phyloP scores from a whole-genome alignment of 495 filamentous ascomycete genomes.

The Aspergillus carlsbadensis region DNA sequence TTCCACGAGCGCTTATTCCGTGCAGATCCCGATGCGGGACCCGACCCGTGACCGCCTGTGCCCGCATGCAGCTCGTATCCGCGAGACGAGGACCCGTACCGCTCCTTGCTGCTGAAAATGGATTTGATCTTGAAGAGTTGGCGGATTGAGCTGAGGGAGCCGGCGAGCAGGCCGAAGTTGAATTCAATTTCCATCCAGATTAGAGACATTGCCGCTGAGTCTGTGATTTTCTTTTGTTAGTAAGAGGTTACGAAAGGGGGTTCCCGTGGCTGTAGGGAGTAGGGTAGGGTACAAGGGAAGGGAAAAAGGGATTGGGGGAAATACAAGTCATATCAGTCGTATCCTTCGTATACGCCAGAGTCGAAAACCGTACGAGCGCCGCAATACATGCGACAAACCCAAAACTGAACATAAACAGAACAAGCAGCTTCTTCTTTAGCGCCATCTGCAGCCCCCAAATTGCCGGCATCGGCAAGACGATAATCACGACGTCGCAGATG shows the following conservation, averaged over 20 bases:
- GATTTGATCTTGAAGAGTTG: constrained; percentile 3
- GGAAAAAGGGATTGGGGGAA: not conserved
- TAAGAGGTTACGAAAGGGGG: not conserved
- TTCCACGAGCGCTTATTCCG: constrained; percentile 1
- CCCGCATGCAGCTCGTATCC: not conserved
- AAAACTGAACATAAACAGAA: constrained; percentile 50
- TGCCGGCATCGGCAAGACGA: constrained; percentile 47
- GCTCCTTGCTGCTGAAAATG: constrained; percentile 3
- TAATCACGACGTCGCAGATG: constrained; percentile 49
- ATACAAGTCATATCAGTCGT: constrained; percentile 13
- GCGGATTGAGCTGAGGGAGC: constrained; percentile 12
- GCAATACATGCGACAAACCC: constrained; percentile 12
- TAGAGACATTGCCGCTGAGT: constrained; percentile 15
- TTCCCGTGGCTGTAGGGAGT: too few species aligned
- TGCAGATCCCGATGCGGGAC: too few species aligned
- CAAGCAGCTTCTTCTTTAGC: constrained; percentile 43
- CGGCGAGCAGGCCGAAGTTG: constrained; percentile 16
- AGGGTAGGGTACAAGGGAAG: too few species aligned
- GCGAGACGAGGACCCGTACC: not conserved
- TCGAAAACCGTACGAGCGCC: constrained; percentile 6
- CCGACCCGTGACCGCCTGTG: not conserved
- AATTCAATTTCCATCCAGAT: constrained; percentile 24
- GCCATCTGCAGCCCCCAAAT: constrained; percentile 45
- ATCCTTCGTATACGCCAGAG: constrained; percentile 10
- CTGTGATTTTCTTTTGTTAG: constrained; percentile 4